phyloP scores from a whole-genome alignment of 129 eudicot species.

The Glebionis coronaria region DNA sequence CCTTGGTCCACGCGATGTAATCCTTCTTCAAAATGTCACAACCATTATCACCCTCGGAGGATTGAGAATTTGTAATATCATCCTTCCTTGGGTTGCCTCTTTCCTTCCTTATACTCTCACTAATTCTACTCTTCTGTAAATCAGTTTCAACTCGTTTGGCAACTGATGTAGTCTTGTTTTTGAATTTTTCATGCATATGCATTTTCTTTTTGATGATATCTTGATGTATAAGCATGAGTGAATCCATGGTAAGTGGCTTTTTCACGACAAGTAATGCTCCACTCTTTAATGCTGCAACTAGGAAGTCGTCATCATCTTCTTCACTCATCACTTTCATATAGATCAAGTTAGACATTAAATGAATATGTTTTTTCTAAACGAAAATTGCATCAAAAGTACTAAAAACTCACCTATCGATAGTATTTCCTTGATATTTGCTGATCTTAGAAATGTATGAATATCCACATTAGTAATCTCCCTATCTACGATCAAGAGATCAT shows the following conservation, averaged over 20 bases:
- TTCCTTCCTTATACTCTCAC: neutral
- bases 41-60: neutral
- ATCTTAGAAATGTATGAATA: neutral
- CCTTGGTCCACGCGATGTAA: slow-evolving; percentile 33
- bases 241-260: slow-evolving; percentile 13
- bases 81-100: neutral
- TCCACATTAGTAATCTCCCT: slow-evolving; percentile 9
- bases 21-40: slow-evolving; percentile 5
- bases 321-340: slow-evolving; percentile 25
- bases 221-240: slow-evolving; percentile 20
- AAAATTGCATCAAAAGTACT: neutral
- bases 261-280: slow-evolving; percentile 29
- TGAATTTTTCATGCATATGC: neutral
- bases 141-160: neutral
- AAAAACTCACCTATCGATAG: slow-evolving; percentile 12
- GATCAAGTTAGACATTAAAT: neutral
- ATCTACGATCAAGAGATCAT: slow-evolving; percentile 17
- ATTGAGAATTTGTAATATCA: neutral
- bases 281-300: slow-evolving; percentile 19
- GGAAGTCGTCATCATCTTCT: slow-evolving; percentile 5
- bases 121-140: neutral
- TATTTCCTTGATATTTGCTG: neutral
- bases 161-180: neutral
- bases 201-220: slow-evolving; percentile 15
- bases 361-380: no score